Conservation (phyloP, 2,329 filamentous ascomycete genomes). For the Teratosphaeria pseudoeucalypti region DNA sequence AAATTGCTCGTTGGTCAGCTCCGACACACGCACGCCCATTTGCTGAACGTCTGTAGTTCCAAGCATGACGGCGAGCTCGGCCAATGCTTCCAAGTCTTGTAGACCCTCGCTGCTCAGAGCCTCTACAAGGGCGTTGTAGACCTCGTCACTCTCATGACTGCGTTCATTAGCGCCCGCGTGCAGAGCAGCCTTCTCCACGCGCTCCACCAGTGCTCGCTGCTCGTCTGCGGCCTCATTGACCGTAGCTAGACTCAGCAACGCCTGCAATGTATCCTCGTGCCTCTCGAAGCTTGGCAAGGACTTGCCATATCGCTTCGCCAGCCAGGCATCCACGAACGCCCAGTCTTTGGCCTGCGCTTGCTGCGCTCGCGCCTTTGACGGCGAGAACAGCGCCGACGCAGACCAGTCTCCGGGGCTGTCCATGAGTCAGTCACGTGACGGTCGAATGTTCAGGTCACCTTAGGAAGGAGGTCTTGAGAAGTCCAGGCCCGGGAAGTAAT, state of each 20-base stretch:
- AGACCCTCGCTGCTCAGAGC: slow-evolving; percentile 5
- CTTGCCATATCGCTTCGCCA: slow-evolving; percentile 57
- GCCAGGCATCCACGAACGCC: slow-evolving; percentile 78
- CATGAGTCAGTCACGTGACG: slow-evolving; percentile 9
- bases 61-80: slow-evolving; percentile 28
- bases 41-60: slow-evolving; percentile 18
- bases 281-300: slow-evolving; percentile 68
- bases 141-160: slow-evolving; percentile 1
- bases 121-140: slow-evolving; percentile 11
- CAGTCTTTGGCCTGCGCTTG: slow-evolving; percentile 82
- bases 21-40: slow-evolving; percentile 10
- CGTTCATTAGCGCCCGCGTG: slow-evolving; percentile 35
- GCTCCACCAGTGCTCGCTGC: slow-evolving; percentile 48
- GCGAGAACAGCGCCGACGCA: slow-evolving; percentile 44
- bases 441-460: background rate
- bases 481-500: too few species aligned
- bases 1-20: slow-evolving; percentile 14
- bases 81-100: slow-evolving; percentile 25
- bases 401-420: slow-evolving; percentile 23
- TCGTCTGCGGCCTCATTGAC: slow-evolving; percentile 72
- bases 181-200: slow-evolving; percentile 51
- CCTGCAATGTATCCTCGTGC: slow-evolving; percentile 71
- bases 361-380: slow-evolving; percentile 59
- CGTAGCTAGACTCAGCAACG: slow-evolving; percentile 61
- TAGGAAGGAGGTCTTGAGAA: background rate